Base-by-base conservation (phyloP, 805 yeast genomes). In the Grigorovia jiainica region DNA sequence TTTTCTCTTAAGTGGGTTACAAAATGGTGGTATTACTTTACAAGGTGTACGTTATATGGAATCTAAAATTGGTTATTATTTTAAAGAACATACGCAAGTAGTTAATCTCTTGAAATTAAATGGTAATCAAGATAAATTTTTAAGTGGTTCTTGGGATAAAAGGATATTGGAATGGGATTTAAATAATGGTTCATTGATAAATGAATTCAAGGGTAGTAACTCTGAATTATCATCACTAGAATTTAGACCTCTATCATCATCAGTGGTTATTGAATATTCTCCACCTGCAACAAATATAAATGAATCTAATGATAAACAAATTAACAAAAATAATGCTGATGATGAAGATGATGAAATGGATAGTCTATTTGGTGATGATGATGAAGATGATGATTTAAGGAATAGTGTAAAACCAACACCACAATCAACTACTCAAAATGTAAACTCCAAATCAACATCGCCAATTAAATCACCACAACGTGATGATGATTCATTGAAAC, bases 71-170 rank as follows among this genome's bases (percentile, higher is more conserved):
- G 82, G 81, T 35, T 89, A 87, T 52, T 84, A 84, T 60, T 79
- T 92, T 57, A 56, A 45, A 38, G 40, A 51, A 21, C 97, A 92
- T 60, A 71, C 65, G 15, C 79, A 78, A 42, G 76, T 95, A 0
- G 86, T 92, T 0, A 82, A 94, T 16, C 80, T 78, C 15, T 60
- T 90, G 33, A 66, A 68, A 42, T 66, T 92, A 43, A 83, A 79
- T 55, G 65, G 70, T 27, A 64, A 63, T 7, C 90, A 90, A 52
- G 72, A 72, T 36, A 63, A 66, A 36, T 79, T 87, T 38, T 51
- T 90, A 16, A 79, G 92, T 40, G 97, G 95, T 0, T 73, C 87
- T 15, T 92, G 97, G 98, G 98, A 92, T 64, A 82, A 76, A 60
- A 67, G 73, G 17, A 72, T 90, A 1, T 60, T 78, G 6, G 76